Percentiles rank a stretch among this genome's conserved stretches.
Conservation (phyloP, 768 basidiomycete genomes). For the Mrakia frigida region DNA sequence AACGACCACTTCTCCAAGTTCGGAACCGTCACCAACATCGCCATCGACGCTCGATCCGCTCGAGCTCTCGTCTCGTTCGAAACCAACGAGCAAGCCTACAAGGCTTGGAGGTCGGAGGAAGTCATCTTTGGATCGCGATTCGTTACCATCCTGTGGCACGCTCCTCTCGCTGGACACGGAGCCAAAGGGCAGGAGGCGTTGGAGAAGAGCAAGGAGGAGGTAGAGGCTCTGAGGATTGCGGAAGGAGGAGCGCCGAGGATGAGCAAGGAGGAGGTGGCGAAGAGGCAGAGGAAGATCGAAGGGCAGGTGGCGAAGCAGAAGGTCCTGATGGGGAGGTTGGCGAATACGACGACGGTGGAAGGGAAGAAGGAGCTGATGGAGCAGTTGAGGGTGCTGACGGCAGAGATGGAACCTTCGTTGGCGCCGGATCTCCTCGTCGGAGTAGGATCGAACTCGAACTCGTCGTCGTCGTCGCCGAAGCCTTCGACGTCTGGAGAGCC, state of each 20-base stretch:
- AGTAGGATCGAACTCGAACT: conserved; percentile 12
- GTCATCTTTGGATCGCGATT: conserved; percentile 93
- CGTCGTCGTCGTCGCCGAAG: conserved; percentile 31
- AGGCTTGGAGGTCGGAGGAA: conserved; percentile 87
- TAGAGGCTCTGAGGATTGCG: conserved; percentile 56
- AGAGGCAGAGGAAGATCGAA: conserved; percentile 69
- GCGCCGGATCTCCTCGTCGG: conserved; percentile 21
- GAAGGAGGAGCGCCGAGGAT: conserved; percentile 34
- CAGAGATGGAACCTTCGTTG: conserved; percentile 59
- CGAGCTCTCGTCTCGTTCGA: conserved; percentile 86
- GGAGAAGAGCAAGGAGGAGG: conserved; percentile 70
- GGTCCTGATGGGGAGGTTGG: conserved; percentile 66
- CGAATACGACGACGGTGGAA: conserved; percentile 56
- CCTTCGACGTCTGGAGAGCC: neutral
- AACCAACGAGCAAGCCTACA: conserved; percentile 72
- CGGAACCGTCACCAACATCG: conserved; percentile 86
- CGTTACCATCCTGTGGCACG: conserved; percentile 93
- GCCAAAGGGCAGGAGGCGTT: conserved; percentile 68
- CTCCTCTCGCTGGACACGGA: conserved; percentile 86
- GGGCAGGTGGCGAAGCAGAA: conserved; percentile 86
- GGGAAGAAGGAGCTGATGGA: conserved; percentile 71
- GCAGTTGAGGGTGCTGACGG: conserved; percentile 65
- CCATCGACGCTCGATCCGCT: conserved; percentile 64
- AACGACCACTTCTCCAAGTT: conserved; percentile 88
- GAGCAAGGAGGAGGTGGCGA: conserved; percentile 42